phyloP scores from a whole-genome alignment of 2,329 filamentous ascomycete species.

The Calonectria crousiana region DNA sequence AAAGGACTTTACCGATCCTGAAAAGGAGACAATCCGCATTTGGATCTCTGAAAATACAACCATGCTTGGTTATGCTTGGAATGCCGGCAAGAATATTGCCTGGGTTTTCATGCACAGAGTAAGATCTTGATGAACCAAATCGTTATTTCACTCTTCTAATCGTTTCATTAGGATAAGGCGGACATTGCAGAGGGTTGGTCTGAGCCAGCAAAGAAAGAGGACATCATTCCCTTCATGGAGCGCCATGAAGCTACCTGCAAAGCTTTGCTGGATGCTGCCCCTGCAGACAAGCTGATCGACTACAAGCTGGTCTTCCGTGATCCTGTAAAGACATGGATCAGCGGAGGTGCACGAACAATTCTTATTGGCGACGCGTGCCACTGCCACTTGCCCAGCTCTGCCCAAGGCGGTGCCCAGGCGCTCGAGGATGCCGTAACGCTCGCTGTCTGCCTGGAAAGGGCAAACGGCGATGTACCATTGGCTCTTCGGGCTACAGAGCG shows the following conservation, averaged over 20 bases:
- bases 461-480: constrained; percentile 4
- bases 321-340: background rate
- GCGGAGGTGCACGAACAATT: background rate
- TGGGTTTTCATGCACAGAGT: constrained; percentile 22
- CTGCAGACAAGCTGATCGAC: background rate
- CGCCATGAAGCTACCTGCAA: constrained; percentile 7
- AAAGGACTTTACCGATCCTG: constrained; percentile 7
- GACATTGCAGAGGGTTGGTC: constrained; percentile 40
- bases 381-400: constrained; percentile 13
- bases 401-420: constrained; percentile 14
- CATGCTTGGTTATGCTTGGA: constrained; percentile 17
- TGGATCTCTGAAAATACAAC: constrained; percentile 15
- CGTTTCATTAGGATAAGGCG: constrained; percentile 20
- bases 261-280: background rate
- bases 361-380: constrained; percentile 17
- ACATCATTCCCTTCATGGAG: constrained; percentile 25
- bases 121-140: background rate
- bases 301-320: constrained; percentile 11
- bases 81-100: constrained; percentile 8
- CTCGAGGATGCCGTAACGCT: constrained; percentile 2
- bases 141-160: background rate
- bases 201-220: constrained; percentile 33
- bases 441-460: background rate
- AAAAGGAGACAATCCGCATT: constrained; percentile 10
- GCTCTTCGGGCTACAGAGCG: background rate